Base-by-base conservation (phyloP, 495 filamentous ascomycete species). In the Lophiotrema nucula region DNA sequence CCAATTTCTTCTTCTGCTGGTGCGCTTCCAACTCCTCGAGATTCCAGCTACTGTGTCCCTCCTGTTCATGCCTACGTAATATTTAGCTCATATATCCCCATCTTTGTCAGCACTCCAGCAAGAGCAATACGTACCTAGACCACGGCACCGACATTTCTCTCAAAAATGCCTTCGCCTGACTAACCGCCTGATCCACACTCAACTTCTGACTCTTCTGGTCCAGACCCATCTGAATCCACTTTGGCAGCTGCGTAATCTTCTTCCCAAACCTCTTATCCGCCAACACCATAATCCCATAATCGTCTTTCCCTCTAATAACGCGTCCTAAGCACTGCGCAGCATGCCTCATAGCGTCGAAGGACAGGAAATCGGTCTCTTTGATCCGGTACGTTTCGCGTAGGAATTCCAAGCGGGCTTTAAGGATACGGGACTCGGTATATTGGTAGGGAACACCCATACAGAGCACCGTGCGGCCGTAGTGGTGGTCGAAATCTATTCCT, bases 401-500 rank as follows among this genome's bases (percentile, higher is more conserved):
- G 71, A 99, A 99, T 69, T 97, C 90, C 18, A 99, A 84, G 5
- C 95, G 84, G 1, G 95, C 95, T 74, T 97, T 97, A 27, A 99
- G 79, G 57, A 99, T 97, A 26, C 93, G 85, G 1, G 92, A 97
- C 69, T 97, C 92, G 12, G 95, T 99, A 75, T 99, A 99, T 71
- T 99, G 95, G 77, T 97, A 99, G 0, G 95, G 95, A 3, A 97
- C 92, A 62, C 95, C 93, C 55, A 99, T 96, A 72, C 90, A 96
- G 11, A 99, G 69, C 76, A 99, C 95, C 1, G 92, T 93, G 56
- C 95, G 89, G 15, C 95, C 95, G 72, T 97, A 99, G 62, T 99
- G 92, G 66, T 99, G 93, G 69, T 99, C 95, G 66, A 99, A 99
- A 81, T 99, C 95, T 50, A 99, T 97, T 39, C 95, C 95, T 65